Evolutionary conservation across 805 yeast species (phyloP), one percentile per base, ranked within the genome.

Genomic region (Candida andamanensis): DNA sequence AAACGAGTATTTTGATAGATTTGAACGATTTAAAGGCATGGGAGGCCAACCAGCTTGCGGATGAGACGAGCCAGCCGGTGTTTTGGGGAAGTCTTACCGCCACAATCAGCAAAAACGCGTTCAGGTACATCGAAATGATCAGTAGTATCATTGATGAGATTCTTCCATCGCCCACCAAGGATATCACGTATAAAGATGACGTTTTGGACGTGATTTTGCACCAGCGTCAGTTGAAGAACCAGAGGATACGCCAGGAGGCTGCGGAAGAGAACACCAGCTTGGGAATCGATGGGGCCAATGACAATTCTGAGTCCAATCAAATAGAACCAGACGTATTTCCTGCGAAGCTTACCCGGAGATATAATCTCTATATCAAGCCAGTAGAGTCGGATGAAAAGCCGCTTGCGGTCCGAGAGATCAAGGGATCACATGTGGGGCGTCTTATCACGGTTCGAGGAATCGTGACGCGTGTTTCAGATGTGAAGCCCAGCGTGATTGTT

Each of bases 381-480:
- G 64, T 80, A 37, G 64, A 81, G 2, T 43, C 59, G 20, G 51
- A 63, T 23, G 45, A 47, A 32, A 79, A 79, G 46, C 76, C 92
- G 1, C 61, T 85, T 35, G 83, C 96, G 3, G 97, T 92, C 5
- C 77, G 99, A 57, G 89, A 87, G 43, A 80, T 92, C 37, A 81
- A 78, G 52, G 97, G 97, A 40, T 63, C 69, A 23, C 78, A 76
- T 42, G 69, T 92, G 31, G 99, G 99, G 29, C 78, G 82, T 47
- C 73, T 85, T 40, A 83, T 92, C 48, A 89, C 96, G 1, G 83
- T 89, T 4, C 69, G 95, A 42, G 99, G 98, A 35, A 89, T 92
- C 44, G 86, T 90, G 30, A 92, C 97, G 6, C 72, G 98, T 44
- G 95, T 89, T 4, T 81, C 95, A 2, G 99, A 92, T 56, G 98